Base-by-base conservation (phyloP, 306 rosid species). In the Vigna nakashimae region DNA sequence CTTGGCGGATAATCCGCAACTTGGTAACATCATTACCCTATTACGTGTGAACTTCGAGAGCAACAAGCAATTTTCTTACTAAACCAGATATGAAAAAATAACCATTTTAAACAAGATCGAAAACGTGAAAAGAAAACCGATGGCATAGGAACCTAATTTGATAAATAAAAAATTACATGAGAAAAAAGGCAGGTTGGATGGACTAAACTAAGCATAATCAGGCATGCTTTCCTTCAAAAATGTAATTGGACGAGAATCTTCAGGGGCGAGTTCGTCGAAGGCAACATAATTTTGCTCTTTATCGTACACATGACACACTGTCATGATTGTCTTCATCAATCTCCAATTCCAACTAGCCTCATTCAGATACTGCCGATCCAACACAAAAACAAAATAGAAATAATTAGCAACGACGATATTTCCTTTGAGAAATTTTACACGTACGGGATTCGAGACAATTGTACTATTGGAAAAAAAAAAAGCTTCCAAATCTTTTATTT, bases 301-400 rank as follows among this genome's bases (percentile, higher is more conserved):
- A 77, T 84, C 64, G 73, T 95, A 95, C 55, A 95, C 93, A 79
- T 95, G 98, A 84, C 98, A 95, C 56, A 88, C 74, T 10, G 99
- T 95, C 93, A 95, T 79, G 80, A 95, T 92, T 30, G 96, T 92
- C 90, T 92, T 95, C 97, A 92, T 90, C 80, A 92, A 85, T 48
- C 93, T 88, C 96, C 98, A 95, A 63, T 92, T 95, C 98, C 98
- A 95, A 46, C 83, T 86, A 78, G 97, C 96, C 81, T 91, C 98
- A 51, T 91, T 95, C 84, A 95, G 80, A 86, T 91, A 82, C 99
- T 91, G 85, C 78, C 51, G 49, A 59, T 57, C 67, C 78, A 51
- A 75, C 72, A 74, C 60, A 80, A 18, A 67, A 65, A 40, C n/a
- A 76, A 74, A 52, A n/a, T 71, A 28, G 30, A 62, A 57, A 71